Evolutionary conservation across 306 rosid genomes (phyloP), one percentile per base, ranked within the genome.

Genomic region (Trifolium subterraneum): DNA sequence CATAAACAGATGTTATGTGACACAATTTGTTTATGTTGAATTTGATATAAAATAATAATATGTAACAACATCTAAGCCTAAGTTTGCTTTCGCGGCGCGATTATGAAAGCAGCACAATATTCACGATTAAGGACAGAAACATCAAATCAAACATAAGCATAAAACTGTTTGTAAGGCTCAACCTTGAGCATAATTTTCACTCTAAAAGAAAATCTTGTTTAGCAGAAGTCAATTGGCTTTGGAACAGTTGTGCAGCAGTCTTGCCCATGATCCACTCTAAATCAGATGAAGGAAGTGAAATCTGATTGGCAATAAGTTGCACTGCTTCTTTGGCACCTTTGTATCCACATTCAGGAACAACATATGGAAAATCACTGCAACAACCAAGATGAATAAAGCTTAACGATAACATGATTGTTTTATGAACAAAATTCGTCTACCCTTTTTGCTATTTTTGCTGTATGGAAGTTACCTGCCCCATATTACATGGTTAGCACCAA

Each of bases 291-390:
- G 93, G 79, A 44, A 90, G 33, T 38, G 85, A 68, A 10, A 81
- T 76, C 79, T 86, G 71, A 70, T 84, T 70, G 54, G 81, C 88
- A 72, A 88, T 78, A 45, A 38, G 67, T 13, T 85, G 59, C 25
- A 74, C 87, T 0, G 93, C 97, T 70, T 93, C 96, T 77, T 83
- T 89, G 33, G 86, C 93, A 73, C 82, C 96, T 75, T 88, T 86
- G 61, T 93, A 93, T 35, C 93, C 96, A 60, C 97, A 93, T 79
- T 93, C 92, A 44, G 84, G 81, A 68, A 85, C 90, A 64, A 88
- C 96, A 77, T 19, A 91, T 50, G 98, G 98, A 74, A 93, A 89
- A 72, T 93, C 97, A 64, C 97, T 93, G 96, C 83, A 76, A 52
- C 38, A 78, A 58, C 36, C 65, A 51, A 45, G 20, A 22, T 42